Base-by-base conservation (phyloP, 495 filamentous ascomycete species). In the Hypoxylon trugodes region DNA sequence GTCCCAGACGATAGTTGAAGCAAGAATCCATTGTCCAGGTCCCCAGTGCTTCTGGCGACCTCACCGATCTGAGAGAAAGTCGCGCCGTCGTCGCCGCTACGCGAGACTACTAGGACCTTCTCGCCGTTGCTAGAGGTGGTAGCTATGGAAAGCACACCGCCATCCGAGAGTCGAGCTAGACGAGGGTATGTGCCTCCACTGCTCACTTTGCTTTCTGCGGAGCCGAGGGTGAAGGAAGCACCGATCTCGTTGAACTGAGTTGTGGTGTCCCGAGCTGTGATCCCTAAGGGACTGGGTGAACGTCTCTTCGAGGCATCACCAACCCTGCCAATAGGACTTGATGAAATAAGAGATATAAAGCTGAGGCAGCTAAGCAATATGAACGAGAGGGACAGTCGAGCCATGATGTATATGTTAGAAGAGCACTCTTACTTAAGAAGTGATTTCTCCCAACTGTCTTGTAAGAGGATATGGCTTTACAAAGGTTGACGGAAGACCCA, bases 11-110 rank as follows among this genome's bases (percentile, higher is more conserved):
- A 73, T 0, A 85, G 76, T 49, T 86, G 82, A 6, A 85, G 73
- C 16, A 86, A 66, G 68, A 81, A 86, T 56, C 79, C 74, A 68
- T 88, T 88, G 72, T 87, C 86, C 42, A 84, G 70, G 62, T 88
- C 84, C 1, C 78, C 76, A 6, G 70, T 45, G 24, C 59, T 43
- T 38, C 51, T 49, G 24, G 72, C 48, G 0, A 74, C 51, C n/a
- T 58, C 61, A 40, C 72, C 69, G 37, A 66, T 64, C 4, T 55
- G 38, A 8, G 38, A 55, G 75, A 79, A 84, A 13, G 76, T 73
- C 1, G 19, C 51, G n/a, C 76, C 80, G 22, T 70, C 57, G 65
- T 82, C 72, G 18, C 69, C 76, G 55, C 78, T 81, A 21, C 69
- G 66, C 5, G 71, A 52, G n/a, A 75, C 50, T 6, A 54, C 67